phyloP scores from a whole-genome alignment of 352 stramenopile genomes.

The Globisporangium polare region DNA sequence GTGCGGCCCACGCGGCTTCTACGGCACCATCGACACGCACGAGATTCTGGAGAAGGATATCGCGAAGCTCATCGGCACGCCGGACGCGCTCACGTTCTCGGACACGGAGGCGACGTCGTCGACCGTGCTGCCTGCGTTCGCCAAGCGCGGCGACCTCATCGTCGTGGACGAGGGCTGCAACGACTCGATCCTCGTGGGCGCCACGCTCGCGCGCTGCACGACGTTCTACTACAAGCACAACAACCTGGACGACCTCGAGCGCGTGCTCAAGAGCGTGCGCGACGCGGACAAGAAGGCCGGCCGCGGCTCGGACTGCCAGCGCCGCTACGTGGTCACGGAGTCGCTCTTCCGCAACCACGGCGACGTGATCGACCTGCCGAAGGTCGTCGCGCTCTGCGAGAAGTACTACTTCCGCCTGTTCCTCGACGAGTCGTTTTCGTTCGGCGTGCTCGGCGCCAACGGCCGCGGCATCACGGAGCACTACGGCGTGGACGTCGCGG shows the following conservation, averaged over 20 bases:
- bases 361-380: slow-evolving; percentile 92
- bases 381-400: slow-evolving; percentile 91
- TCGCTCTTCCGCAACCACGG: slow-evolving; percentile 97
- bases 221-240: slow-evolving; percentile 98
- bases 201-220: slow-evolving; percentile 91
- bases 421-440: slow-evolving; percentile 90
- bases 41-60: slow-evolving; percentile 91
- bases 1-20: slow-evolving; percentile 98
- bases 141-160: slow-evolving; percentile 96
- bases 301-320: slow-evolving; percentile 80
- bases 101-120: slow-evolving; percentile 94
- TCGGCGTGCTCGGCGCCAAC: slow-evolving; percentile 93
- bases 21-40: slow-evolving; percentile 95
- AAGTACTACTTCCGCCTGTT: slow-evolving; percentile 87
- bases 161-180: slow-evolving; percentile 96
- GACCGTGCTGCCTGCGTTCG: slow-evolving; percentile 96
- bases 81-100: slow-evolving; percentile 96
- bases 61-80: slow-evolving; percentile 88
- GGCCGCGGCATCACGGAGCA: slow-evolving; percentile 84
- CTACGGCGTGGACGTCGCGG: slow-evolving; percentile 62
- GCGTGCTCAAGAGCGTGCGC: slow-evolving; percentile 86
- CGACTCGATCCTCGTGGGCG: slow-evolving; percentile 92
- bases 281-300: slow-evolving; percentile 88
- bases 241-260: slow-evolving; percentile 94
- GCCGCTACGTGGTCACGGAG: slow-evolving; percentile 97